These are phyloP conservation scores for Biscutella laevigata DNA, from an alignment of 441 rosid genomes.

Conservation along the genomic window DNA sequence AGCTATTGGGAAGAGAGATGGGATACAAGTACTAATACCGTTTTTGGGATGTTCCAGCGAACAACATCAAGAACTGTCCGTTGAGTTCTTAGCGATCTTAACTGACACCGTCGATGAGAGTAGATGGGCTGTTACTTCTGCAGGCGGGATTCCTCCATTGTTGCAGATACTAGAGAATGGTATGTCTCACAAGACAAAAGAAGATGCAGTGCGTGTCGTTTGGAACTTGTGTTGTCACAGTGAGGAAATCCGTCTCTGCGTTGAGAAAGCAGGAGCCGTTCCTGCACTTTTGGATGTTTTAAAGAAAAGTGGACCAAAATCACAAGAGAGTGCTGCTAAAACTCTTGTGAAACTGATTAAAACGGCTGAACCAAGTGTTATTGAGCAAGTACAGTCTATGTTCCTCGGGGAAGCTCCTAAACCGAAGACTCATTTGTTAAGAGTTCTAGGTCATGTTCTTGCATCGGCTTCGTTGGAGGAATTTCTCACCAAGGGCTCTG, in stretches of 20 bases:
- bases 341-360: slow-evolving; percentile 55
- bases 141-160: slow-evolving; percentile 92
- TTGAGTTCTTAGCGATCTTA: slow-evolving; percentile 62
- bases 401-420: slow-evolving; percentile 63
- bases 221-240: slow-evolving; percentile 77
- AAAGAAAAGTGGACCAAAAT: slow-evolving; percentile 58
- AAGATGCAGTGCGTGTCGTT: slow-evolving; percentile 67
- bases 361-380: slow-evolving; percentile 65
- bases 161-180: slow-evolving; percentile 68
- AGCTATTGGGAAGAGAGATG: slow-evolving; percentile 72
- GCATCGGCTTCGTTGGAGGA: slow-evolving; percentile 55
- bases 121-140: slow-evolving; percentile 94
- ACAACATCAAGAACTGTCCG: slow-evolving; percentile 69
- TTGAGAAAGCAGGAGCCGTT: slow-evolving; percentile 85
- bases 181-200: slow-evolving; percentile 65
- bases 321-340: slow-evolving; percentile 62
- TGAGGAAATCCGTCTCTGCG: slow-evolving; percentile 78
- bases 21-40: slow-evolving; percentile 71
- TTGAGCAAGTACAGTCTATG: slow-evolving; percentile 66
- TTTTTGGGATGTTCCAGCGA: slow-evolving; percentile 76
- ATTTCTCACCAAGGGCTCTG: slow-evolving; percentile 58
- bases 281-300: slow-evolving; percentile 64
- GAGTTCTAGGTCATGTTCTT: slow-evolving; percentile 81
- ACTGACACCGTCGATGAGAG: slow-evolving; percentile 82
- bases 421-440: slow-evolving; percentile 54